These are phyloP conservation scores for Daldinia grandis DNA, from an alignment of 495 filamentous ascomycete genomes.

Conservation along the genomic window DNA sequence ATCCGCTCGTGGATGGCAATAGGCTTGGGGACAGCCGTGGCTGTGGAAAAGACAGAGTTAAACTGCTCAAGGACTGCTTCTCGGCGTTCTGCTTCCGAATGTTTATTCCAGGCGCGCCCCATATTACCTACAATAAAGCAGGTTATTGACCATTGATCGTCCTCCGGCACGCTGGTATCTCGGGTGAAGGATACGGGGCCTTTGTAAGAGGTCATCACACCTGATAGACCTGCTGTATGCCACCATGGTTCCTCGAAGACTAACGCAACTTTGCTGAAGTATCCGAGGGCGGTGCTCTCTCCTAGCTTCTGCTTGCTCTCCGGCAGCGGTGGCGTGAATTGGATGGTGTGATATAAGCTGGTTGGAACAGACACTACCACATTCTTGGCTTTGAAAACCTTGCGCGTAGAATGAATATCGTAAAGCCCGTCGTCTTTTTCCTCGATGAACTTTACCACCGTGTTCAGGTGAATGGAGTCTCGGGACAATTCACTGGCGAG, in stretches of 20 bases:
- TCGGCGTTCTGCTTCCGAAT: conserved; percentile 7
- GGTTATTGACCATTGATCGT: conserved; percentile 51
- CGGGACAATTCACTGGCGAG: conserved; percentile 39
- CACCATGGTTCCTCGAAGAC: conserved; percentile 53
- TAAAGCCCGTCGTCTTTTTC: conserved; percentile 11
- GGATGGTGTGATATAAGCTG: conserved; percentile 45
- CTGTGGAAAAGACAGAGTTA: conserved; percentile 17
- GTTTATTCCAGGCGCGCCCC: conserved; percentile 46
- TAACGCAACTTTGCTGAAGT: conserved; percentile 52
- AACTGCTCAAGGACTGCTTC: conserved; percentile 19
- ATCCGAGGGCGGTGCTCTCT: conserved; percentile 41
- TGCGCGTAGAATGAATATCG: conserved; percentile 24
- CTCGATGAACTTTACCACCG: conserved; percentile 30
- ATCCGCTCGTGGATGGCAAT: conserved; percentile 29
- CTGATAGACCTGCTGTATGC: conserved; percentile 40
- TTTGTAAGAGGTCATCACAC: conserved; percentile 47
- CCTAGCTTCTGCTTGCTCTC: conserved; percentile 40
- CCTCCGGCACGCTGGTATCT: conserved; percentile 50
- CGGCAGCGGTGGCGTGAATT: conserved; percentile 43
- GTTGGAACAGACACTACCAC: conserved; percentile 52
- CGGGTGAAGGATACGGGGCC: conserved; percentile 52
- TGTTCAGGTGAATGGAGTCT: conserved; percentile 37
- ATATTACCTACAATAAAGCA: conserved; percentile 52
- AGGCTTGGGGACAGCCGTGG: conserved; percentile 7
- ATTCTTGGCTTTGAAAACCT: conserved; percentile 43